Percentiles rank a stretch among this genome's conserved stretches.
Conservation (phyloP, 2,329 filamentous ascomycete genomes). For the Passalora sequoiae region DNA sequence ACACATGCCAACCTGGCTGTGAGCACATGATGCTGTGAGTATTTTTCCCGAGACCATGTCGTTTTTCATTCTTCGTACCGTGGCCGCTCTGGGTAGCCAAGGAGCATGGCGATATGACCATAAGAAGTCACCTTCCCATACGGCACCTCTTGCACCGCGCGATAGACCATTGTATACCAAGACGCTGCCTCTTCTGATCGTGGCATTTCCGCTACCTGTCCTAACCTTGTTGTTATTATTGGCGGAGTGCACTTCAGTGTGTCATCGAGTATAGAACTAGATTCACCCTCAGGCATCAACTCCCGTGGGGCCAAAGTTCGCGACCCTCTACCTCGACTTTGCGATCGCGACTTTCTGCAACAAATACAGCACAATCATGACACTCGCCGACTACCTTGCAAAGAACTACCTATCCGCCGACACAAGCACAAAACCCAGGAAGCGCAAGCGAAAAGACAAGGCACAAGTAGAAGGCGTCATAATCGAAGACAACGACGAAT, state of each 20-base stretch:
- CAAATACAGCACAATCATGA: constrained; percentile 46
- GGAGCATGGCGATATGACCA: constrained; percentile 67
- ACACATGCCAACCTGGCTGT: constrained; percentile 83
- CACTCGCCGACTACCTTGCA: constrained; percentile 78
- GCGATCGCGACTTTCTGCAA: too few relatives aligned
- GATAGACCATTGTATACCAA: constrained; percentile 74
- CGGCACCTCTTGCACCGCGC: constrained; percentile 80
- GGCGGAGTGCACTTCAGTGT: not conserved
- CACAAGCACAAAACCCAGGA: constrained; percentile 46
- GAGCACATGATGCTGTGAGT: constrained; percentile 4
- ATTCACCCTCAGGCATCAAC: constrained; percentile 6
- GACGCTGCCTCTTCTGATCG: constrained; percentile 68
- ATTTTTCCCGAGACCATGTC: constrained; percentile 6
- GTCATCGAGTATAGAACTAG: not conserved
- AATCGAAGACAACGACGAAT: constrained; percentile 51
- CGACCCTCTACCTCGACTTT: too few relatives aligned
- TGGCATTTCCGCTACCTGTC: constrained; percentile 48
- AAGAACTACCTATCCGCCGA: constrained; percentile 81
- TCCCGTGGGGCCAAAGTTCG: too few relatives aligned
- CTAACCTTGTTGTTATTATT: constrained; percentile 14
- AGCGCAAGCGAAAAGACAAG: constrained; percentile 47
- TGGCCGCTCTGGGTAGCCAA: constrained; percentile 53
- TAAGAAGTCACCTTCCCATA: constrained; percentile 80
- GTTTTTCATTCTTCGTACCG: constrained; percentile 12
- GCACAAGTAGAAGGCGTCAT: constrained; percentile 39